phyloP scores from a whole-genome alignment of 257 asterid genomes.

The Plectranthus barbatus region DNA sequence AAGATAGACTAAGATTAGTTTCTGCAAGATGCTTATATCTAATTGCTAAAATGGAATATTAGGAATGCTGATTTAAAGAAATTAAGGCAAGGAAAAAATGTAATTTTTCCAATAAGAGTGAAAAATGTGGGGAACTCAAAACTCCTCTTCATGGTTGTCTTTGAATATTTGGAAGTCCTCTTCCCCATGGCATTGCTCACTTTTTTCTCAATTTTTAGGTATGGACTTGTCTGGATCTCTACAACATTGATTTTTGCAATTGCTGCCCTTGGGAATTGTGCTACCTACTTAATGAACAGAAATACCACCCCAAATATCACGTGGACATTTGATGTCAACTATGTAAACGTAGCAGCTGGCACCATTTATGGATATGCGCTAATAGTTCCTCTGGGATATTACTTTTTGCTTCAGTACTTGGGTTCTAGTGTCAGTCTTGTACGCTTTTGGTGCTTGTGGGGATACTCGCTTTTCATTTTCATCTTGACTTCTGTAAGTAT shows the following conservation, averaged over 20 bases:
- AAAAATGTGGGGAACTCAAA: neutral
- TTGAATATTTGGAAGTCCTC: neutral
- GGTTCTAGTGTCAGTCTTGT: slow-evolving; percentile 77
- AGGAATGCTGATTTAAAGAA: neutral
- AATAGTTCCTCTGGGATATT: slow-evolving; percentile 83
- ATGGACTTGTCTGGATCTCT: slow-evolving; percentile 93
- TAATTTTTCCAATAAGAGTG: neutral
- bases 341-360: slow-evolving; percentile 67
- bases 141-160: neutral
- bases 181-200: slow-evolving; percentile 4
- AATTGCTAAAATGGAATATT: neutral
- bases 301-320: slow-evolving; percentile 33
- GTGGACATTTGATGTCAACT: slow-evolving; percentile 83
- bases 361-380: slow-evolving; percentile 79
- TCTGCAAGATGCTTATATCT: neutral
- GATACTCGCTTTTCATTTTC: slow-evolving; percentile 87
- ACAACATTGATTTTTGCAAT: slow-evolving; percentile 79
- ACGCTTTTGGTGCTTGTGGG: slow-evolving; percentile 99
- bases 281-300: slow-evolving; percentile 67
- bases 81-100: neutral
- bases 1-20: neutral
- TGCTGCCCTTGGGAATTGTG: slow-evolving; percentile 84
- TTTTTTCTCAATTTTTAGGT: slow-evolving; percentile 37
- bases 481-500: slow-evolving; percentile 74
- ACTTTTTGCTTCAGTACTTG: slow-evolving; percentile 81